Percentiles rank a stretch among this genome's conserved stretches.
Conservation (phyloP, 495 filamentous ascomycete genomes). For the Penicillium robsamsonii region DNA sequence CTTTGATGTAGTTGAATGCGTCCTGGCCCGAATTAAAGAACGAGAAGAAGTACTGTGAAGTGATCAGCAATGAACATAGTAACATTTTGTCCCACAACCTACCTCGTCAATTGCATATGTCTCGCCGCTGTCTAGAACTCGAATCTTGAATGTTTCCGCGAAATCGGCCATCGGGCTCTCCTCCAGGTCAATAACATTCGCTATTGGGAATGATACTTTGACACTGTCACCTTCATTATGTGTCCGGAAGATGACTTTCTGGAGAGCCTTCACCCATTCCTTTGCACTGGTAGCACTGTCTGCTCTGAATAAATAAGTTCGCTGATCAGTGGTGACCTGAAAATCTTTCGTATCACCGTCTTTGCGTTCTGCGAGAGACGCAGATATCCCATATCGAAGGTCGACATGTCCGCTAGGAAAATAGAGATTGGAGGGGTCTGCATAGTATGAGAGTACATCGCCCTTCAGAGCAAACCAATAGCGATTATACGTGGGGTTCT, state of each 20-base stretch:
- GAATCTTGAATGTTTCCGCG: conserved; percentile 90
- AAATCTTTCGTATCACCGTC: conserved; percentile 68
- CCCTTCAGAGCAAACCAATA: conserved; percentile 98
- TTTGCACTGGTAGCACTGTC: conserved; percentile 87
- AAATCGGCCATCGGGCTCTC: conserved; percentile 88
- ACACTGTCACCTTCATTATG: conserved; percentile 97
- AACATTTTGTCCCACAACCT: conserved; percentile 22
- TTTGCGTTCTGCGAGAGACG: conserved; percentile 61
- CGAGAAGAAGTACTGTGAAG: conserved; percentile 87
- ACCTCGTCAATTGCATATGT: conserved; percentile 95
- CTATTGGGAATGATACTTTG: conserved; percentile 88
- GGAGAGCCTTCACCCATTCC: conserved; percentile 94
- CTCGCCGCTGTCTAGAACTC: conserved; percentile 87
- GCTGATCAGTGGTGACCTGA: conserved; percentile 75
- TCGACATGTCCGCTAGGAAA: conserved; percentile 93
- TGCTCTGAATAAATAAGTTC: conserved; percentile 83
- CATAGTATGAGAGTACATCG: conserved; percentile 92
- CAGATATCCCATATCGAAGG: conserved; percentile 86
- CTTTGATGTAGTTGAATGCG: conserved; percentile 74
- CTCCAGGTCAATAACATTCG: conserved; percentile 89
- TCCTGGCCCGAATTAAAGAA: conserved; percentile 89
- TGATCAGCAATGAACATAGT: not conserved
- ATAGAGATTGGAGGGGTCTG: conserved; percentile 79
- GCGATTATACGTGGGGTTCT: conserved; percentile 84
- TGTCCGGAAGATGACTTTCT: conserved; percentile 91